These are phyloP conservation scores for Oryza nivara DNA, from an alignment of 176 grass and related monocot species.

Conservation along the genomic window DNA sequence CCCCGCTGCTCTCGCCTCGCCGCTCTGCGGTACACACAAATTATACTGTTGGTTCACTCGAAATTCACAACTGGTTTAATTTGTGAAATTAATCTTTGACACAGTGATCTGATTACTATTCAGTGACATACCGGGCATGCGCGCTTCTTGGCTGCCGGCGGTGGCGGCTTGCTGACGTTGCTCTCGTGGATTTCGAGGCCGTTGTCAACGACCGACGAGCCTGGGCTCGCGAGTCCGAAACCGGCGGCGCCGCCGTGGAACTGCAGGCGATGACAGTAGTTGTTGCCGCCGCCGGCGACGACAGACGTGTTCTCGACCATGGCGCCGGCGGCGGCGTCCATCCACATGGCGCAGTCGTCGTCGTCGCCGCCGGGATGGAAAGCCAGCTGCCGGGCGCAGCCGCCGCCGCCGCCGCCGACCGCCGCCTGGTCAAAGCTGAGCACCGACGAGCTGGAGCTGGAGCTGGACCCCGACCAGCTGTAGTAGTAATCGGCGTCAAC, in stretches of 20 bases:
- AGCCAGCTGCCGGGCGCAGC: constrained; percentile 22
- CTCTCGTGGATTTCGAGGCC: constrained; percentile 43
- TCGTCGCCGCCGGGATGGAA: constrained; percentile 25
- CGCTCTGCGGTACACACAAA: constrained; percentile 28
- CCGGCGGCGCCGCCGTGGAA: constrained; percentile 16
- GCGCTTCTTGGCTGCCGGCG: constrained; percentile 52
- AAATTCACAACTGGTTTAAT: not conserved
- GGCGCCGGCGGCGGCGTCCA: constrained; percentile 43
- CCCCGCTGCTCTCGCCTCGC: constrained; percentile 43
- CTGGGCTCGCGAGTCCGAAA: constrained; percentile 53
- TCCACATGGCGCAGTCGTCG: constrained; percentile 72
- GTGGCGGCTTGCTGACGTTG: constrained; percentile 35
- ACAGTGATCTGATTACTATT: not conserved
- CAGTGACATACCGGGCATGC: not conserved
- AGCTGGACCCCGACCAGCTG: constrained; percentile 46
- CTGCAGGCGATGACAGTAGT: not conserved
- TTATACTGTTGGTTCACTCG: not conserved
- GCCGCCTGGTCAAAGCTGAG: constrained; percentile 79
- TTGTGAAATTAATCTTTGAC: not conserved
- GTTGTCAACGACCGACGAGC: constrained; percentile 16
- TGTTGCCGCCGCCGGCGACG: not conserved
- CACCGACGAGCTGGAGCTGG: constrained; percentile 79
- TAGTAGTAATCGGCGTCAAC: constrained; percentile 38
- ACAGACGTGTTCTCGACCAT: constrained; percentile 42
- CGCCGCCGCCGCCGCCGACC: not conserved